Conservation (phyloP, 2,329 filamentous ascomycete genomes). For the Grosmannia penicillata region DNA sequence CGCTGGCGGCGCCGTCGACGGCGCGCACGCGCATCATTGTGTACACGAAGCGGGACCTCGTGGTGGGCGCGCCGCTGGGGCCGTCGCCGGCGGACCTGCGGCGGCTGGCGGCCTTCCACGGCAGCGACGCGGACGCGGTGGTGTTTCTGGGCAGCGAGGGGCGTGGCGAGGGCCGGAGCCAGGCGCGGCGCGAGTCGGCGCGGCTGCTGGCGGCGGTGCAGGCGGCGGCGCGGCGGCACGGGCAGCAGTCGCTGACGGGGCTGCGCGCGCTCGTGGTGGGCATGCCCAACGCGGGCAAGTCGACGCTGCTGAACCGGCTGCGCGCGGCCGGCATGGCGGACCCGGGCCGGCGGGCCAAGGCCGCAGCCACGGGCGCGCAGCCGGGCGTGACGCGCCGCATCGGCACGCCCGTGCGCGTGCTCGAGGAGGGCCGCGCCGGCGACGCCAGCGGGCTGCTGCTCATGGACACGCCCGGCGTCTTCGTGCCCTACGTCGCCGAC, state of each 20-base stretch:
- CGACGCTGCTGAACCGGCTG: constrained; percentile 78
- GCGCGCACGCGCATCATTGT: constrained; percentile 65
- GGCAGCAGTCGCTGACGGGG: constrained; percentile 54
- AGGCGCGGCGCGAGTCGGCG: constrained; percentile 5
- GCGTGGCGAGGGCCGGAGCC: constrained; percentile 21
- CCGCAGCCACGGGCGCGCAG: constrained; percentile 68
- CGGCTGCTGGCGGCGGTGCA: constrained; percentile 33
- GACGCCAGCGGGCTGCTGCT: constrained; percentile 57
- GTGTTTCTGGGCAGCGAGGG: constrained; percentile 19
- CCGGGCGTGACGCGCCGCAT: constrained; percentile 85
- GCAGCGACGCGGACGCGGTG: constrained; percentile 18
- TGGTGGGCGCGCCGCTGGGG: constrained; percentile 15
- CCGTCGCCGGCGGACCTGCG: constrained; percentile 12
- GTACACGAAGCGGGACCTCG: constrained; percentile 82
- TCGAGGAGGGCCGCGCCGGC: constrained; percentile 18
- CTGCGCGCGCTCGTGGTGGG: constrained; percentile 77
- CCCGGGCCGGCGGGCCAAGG: constrained; percentile 39
- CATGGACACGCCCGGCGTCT: constrained; percentile 87
- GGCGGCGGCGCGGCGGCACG: constrained; percentile 25
- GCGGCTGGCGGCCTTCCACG: constrained; percentile 23
- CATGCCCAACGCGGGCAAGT: constrained; percentile 97
- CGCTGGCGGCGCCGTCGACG: constrained; percentile 27
- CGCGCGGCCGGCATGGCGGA: constrained; percentile 47
- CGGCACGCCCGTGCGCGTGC: constrained; percentile 66
- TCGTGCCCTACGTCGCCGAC: constrained; percentile 79